Conservation (phyloP, 495 filamentous ascomycete species). For the Cercophora scortea region DNA sequence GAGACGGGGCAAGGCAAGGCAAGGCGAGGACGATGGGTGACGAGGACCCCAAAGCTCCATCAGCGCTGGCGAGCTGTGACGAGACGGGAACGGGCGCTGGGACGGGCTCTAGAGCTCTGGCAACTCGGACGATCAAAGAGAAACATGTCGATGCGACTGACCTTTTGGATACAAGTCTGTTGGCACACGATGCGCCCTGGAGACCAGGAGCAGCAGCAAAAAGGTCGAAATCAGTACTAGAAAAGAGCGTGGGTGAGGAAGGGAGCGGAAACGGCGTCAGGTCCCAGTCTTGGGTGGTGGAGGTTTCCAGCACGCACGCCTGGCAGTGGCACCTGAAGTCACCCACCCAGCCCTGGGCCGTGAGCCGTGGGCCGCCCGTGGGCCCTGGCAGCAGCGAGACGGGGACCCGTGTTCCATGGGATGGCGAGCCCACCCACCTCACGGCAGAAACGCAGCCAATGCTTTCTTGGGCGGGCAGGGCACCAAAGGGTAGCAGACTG, state of each 20-base stretch:
- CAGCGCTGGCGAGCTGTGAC: too few relatives aligned
- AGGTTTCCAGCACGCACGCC: slow-evolving; percentile 9
- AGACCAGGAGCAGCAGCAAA: slow-evolving; percentile 29
- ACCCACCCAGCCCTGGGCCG: not conserved
- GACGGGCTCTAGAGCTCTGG: too few relatives aligned
- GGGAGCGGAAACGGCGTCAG: slow-evolving; percentile 19
- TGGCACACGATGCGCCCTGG: slow-evolving; percentile 31
- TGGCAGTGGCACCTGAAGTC: too few relatives aligned
- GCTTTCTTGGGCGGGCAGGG: slow-evolving; percentile 5
- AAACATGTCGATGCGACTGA: slow-evolving; percentile 2
- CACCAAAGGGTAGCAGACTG: slow-evolving; percentile 15
- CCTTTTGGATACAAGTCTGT: slow-evolving; percentile 19
- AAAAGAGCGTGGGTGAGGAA: slow-evolving; percentile 28
- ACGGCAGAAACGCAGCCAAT: slow-evolving; percentile 15
- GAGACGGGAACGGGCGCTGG: too few relatives aligned
- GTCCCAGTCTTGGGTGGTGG: slow-evolving; percentile 20
- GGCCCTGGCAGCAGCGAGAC: slow-evolving; percentile 8
- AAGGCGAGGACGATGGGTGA: too few relatives aligned
- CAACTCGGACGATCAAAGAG: too few relatives aligned
- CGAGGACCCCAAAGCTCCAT: too few relatives aligned
- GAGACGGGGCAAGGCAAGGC: too few relatives aligned
- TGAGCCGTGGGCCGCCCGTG: not conserved
- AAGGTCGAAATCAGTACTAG: slow-evolving; percentile 18
- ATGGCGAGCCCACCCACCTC: slow-evolving; percentile 7
- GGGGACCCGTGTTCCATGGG: not conserved